Evolutionary conservation across 345 rosid species (phyloP).

Genomic region (Firmiana major): DNA sequence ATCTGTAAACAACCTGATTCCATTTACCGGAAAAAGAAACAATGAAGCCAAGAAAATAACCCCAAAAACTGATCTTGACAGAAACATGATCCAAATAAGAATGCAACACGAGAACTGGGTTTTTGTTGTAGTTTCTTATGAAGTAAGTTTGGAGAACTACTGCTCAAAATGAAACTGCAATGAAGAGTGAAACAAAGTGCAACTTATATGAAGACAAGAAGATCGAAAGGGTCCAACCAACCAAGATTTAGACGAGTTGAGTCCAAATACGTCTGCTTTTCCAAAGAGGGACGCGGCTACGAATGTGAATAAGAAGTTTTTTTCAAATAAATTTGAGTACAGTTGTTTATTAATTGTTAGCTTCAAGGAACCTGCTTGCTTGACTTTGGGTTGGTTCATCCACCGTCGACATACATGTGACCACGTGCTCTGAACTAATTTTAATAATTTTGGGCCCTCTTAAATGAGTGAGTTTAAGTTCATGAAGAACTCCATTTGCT

Average conservation of each 20-base stretch:
- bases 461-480: not conserved
- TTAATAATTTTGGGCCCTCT: not conserved
- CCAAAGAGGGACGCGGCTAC: slow-evolving; percentile 10
- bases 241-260: no score
- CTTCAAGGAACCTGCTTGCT: slow-evolving; percentile 3
- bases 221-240: not conserved
- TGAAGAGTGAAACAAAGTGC: not conserved
- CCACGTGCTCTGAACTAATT: slow-evolving; percentile 2
- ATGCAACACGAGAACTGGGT: slow-evolving; percentile 20
- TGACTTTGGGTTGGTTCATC: not conserved
- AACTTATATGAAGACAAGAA: not conserved
- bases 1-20: slow-evolving; percentile 33
- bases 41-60: slow-evolving; percentile 13
- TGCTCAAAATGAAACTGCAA: not conserved
- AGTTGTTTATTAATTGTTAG: not conserved
- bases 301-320: not conserved
- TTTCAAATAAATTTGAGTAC: not conserved
- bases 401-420: not conserved
- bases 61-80: not conserved
- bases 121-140: not conserved
- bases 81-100: slow-evolving; percentile 15
- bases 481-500: not conserved
- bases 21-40: slow-evolving; percentile 22
- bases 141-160: not conserved
- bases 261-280: not conserved